phyloP scores from a whole-genome alignment of 1,139 yeast genomes.

The Taphrina populina region DNA sequence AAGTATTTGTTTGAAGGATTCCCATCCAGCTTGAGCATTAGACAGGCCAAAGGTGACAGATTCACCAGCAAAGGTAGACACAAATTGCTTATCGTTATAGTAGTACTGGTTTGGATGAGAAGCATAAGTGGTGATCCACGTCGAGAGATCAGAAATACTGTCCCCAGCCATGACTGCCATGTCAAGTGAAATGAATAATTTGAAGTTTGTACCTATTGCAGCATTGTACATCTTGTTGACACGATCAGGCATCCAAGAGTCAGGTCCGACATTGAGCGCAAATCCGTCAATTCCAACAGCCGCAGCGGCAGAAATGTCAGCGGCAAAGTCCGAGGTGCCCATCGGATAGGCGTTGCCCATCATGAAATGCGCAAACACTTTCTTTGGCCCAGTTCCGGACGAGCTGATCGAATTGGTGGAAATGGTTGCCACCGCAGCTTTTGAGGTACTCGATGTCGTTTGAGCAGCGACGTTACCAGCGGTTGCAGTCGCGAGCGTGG shows the following conservation, averaged over 20 bases:
- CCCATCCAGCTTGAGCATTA: slow-evolving; percentile 28
- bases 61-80: slow-evolving; percentile 37
- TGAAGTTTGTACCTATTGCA: slow-evolving; percentile 32
- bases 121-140: slow-evolving; percentile 29
- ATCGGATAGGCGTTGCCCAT: slow-evolving; percentile 36
- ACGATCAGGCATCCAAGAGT: slow-evolving; percentile 33
- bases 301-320: slow-evolving; percentile 34
- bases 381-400: slow-evolving; percentile 22
- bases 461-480: slow-evolving; percentile 1
- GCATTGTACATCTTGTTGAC: slow-evolving; percentile 34
- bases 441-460: background rate
- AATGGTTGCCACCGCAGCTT: background rate
- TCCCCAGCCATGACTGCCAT: slow-evolving; percentile 35
- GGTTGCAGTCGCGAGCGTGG: slow-evolving; percentile 24
- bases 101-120: slow-evolving; percentile 32
- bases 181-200: slow-evolving; percentile 36
- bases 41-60: slow-evolving; percentile 26
- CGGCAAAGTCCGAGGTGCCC: slow-evolving; percentile 29
- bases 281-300: slow-evolving; percentile 37
- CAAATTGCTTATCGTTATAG: slow-evolving; percentile 32
- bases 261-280: slow-evolving; percentile 37
- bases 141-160: slow-evolving; percentile 22
- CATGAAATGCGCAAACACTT: slow-evolving; percentile 38
- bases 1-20: slow-evolving; percentile 30
- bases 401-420: slow-evolving; percentile 2